These are phyloP conservation scores for Geoglossum glabrum DNA, from an alignment of 495 filamentous ascomycete species.

Conservation along the genomic window DNA sequence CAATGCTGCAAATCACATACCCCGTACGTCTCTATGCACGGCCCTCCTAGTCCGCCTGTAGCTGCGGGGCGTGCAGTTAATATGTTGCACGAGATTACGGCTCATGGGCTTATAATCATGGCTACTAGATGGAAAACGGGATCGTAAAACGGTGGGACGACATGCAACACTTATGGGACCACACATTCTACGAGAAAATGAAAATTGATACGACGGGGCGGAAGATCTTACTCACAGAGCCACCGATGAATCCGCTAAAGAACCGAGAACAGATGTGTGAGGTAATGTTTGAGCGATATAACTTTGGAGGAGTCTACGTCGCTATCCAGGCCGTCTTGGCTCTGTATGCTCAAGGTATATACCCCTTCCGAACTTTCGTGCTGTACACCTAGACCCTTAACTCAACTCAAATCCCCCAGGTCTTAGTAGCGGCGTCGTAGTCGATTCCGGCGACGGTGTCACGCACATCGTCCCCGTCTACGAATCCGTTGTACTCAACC, in stretches of 20 bases:
- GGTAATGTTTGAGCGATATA: constrained; percentile 95
- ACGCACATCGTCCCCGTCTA: constrained; percentile 98
- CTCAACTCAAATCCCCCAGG: constrained; percentile 23
- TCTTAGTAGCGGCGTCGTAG: constrained; percentile 87
- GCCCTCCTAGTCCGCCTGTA: not conserved
- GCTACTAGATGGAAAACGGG: constrained; percentile 79
- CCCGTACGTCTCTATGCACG: constrained; percentile 34
- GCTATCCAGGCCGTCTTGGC: constrained; percentile 96
- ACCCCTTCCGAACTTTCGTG: not conserved
- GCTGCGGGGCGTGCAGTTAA: not conserved
- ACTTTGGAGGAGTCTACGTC: constrained; percentile 92
- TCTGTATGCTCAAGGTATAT: constrained; percentile 81
- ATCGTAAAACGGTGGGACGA: constrained; percentile 99
- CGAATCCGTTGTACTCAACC: constrained; percentile 91
- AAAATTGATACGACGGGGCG: constrained; percentile 73
- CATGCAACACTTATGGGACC: constrained; percentile 99
- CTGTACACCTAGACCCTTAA: not conserved
- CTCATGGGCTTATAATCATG: not conserved
- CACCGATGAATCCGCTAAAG: constrained; percentile 88
- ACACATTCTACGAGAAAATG: constrained; percentile 94
- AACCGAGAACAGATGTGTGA: constrained; percentile 95
- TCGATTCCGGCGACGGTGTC: constrained; percentile 71
- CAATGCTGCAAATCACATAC: constrained; percentile 94
- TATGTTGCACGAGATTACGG: not conserved
- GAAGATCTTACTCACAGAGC: constrained; percentile 97